These are phyloP conservation scores for Anisogramma anomala DNA, from an alignment of 2,329 filamentous ascomycete species.

Conservation along the genomic window DNA sequence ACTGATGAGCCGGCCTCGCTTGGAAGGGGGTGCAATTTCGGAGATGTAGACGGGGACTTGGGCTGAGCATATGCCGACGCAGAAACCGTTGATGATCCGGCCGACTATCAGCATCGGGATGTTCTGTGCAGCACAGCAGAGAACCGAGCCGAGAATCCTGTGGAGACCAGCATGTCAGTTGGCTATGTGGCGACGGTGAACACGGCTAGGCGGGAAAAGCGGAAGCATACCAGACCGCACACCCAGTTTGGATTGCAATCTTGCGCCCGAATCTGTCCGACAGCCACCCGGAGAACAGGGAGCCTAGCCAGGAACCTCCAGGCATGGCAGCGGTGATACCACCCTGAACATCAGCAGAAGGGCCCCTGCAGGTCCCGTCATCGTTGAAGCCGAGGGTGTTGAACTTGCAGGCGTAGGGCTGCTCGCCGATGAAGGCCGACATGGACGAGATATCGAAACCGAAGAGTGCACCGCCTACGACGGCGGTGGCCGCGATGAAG, in stretches of 20 bases:
- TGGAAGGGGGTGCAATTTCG: slow-evolving; percentile 47
- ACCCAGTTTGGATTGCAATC: slow-evolving; percentile 38
- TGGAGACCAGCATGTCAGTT: no score
- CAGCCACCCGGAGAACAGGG: slow-evolving; percentile 46
- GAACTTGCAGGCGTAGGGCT: slow-evolving; percentile 32
- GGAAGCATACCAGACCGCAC: slow-evolving; percentile 35
- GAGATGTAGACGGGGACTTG: slow-evolving; percentile 59
- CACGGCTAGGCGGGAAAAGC: no score
- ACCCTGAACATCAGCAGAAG: slow-evolving; percentile 38
- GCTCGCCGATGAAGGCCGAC: slow-evolving; percentile 32
- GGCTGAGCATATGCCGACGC: slow-evolving; percentile 55
- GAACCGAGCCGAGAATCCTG: no score
- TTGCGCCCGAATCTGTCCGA: slow-evolving; percentile 42
- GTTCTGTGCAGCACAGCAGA: slow-evolving; percentile 37
- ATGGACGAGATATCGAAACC: slow-evolving; percentile 25
- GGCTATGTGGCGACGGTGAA: no score
- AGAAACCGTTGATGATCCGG: slow-evolving; percentile 51
- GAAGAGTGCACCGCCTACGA: slow-evolving; percentile 23
- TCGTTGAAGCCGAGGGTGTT: slow-evolving; percentile 28
- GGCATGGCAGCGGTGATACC: slow-evolving; percentile 62
- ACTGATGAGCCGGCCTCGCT: slow-evolving; percentile 55
- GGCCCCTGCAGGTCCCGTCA: slow-evolving; percentile 36
- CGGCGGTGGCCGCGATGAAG: slow-evolving; percentile 31
- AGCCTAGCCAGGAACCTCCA: slow-evolving; percentile 56
- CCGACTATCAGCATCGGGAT: slow-evolving; percentile 42